A percentile compares a stretch with the other conserved stretches of the same genome.
Evolutionary conservation across 345 rosid species (phyloP).

Genomic region (Capsella bursapastoris): DNA sequence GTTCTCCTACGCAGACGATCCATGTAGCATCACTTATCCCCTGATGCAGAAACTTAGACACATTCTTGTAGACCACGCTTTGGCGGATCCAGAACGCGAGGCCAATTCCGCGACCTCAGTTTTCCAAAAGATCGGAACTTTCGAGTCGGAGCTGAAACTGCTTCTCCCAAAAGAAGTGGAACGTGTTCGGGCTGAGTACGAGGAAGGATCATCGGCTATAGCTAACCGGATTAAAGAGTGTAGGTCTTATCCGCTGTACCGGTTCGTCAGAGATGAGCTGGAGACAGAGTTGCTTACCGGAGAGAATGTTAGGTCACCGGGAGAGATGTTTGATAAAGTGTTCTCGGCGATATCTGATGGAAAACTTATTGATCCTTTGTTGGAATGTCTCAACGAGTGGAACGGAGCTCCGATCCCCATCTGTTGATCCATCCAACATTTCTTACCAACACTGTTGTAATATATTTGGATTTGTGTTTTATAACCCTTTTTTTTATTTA

Average conservation of each 20-base stretch:
- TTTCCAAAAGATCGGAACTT: slow-evolving; percentile 68
- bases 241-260: slow-evolving; percentile 75
- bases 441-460: background rate
- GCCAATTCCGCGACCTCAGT: slow-evolving; percentile 52
- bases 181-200: slow-evolving; percentile 49
- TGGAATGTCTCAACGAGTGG: slow-evolving; percentile 72
- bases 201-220: slow-evolving; percentile 55
- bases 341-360: slow-evolving; percentile 72
- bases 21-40: slow-evolving; percentile 72
- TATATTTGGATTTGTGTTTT: background rate
- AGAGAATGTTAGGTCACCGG: slow-evolving; percentile 65
- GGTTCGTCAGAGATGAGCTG: slow-evolving; percentile 65
- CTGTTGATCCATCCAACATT: slow-evolving; percentile 24
- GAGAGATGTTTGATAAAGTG: slow-evolving; percentile 77
- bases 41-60: slow-evolving; percentile 81
- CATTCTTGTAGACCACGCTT: slow-evolving; percentile 68
- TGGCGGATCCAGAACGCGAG: slow-evolving; percentile 64
- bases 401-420: slow-evolving; percentile 66
- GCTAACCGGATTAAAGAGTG: slow-evolving; percentile 71
- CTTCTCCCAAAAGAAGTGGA: slow-evolving; percentile 71
- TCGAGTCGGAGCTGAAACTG: slow-evolving; percentile 64
- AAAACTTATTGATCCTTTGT: slow-evolving; percentile 73
- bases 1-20: slow-evolving; percentile 72
- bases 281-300: slow-evolving; percentile 61
- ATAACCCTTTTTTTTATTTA: background rate